phyloP scores from a whole-genome alignment of 2,329 filamentous ascomycete genomes.

The Nectriaceae sp. region DNA sequence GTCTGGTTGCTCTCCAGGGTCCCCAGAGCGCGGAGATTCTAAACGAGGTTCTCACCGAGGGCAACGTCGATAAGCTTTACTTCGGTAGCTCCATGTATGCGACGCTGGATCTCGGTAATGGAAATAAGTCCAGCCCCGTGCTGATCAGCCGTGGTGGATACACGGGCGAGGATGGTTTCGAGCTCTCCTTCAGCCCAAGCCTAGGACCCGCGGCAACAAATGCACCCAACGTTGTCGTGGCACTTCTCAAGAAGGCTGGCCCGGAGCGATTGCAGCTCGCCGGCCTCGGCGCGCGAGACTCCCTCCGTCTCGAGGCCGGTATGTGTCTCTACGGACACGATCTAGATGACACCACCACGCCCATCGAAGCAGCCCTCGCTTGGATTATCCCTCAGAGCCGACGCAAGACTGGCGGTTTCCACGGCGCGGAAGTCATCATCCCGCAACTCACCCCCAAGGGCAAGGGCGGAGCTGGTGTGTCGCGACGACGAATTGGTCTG shows the following conservation, averaged over 20 bases:
- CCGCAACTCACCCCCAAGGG: constrained; percentile 72
- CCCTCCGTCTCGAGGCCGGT: constrained; percentile 88
- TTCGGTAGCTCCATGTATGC: constrained; percentile 77
- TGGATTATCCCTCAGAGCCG: constrained; percentile 89
- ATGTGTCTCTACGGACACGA: constrained; percentile 99
- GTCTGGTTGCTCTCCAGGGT: constrained; percentile 87
- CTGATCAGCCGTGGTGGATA: constrained; percentile 89
- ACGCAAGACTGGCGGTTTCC: constrained; percentile 70
- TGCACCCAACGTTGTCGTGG: constrained; percentile 61
- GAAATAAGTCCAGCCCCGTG: constrained; percentile 40
- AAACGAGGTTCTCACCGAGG: constrained; percentile 58
- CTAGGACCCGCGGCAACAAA: constrained; percentile 43
- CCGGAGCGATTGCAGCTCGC: constrained; percentile 70
- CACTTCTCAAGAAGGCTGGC: constrained; percentile 67
- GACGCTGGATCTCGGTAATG: constrained; percentile 62
- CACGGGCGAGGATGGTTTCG: constrained; percentile 97
- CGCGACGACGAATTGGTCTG: constrained; percentile 76
- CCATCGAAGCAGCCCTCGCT: constrained; percentile 56
- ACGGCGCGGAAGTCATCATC: constrained; percentile 78
- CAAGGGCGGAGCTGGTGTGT: constrained; percentile 71
- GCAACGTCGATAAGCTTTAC: constrained; percentile 63
- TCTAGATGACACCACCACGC: constrained; percentile 73
- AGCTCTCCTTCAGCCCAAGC: constrained; percentile 72
- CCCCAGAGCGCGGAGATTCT: constrained; percentile 75
- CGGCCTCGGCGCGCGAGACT: constrained; percentile 88